Percentiles rank a stretch among this genome's conserved stretches.
Conservation (phyloP, 2,329 filamentous ascomycete species). For the Trichoderma koningii region DNA sequence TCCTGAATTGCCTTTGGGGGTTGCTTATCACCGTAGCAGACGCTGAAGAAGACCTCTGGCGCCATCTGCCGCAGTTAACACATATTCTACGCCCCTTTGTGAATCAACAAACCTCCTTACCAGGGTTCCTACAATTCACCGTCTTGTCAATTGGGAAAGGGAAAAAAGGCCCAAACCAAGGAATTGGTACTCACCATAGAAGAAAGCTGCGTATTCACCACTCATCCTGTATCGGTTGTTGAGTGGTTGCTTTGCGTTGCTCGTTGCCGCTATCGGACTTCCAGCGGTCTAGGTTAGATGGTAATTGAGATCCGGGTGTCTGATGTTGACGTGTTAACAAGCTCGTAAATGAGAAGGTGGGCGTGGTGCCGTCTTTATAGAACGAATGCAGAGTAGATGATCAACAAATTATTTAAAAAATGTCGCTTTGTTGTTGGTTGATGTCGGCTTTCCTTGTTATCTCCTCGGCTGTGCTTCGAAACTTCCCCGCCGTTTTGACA, state of each 20-base stretch:
- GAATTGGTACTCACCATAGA: conserved; percentile 51
- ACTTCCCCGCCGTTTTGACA: conserved; percentile 12
- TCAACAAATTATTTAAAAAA: background rate
- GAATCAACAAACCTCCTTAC: background rate
- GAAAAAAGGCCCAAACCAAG: background rate
- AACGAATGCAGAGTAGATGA: background rate
- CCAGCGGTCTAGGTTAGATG: conserved; percentile 1
- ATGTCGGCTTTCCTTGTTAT: background rate
- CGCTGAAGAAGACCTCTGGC: conserved; percentile 80
- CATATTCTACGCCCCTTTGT: background rate
- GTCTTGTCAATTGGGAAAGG: background rate
- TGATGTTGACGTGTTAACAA: background rate
- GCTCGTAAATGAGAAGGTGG: background rate
- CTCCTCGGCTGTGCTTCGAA: conserved; percentile 12
- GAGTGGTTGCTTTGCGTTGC: background rate
- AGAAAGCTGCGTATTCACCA: conserved; percentile 53
- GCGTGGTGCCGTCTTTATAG: background rate
- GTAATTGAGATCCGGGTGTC: no score
- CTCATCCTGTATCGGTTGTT: conserved; percentile 40
- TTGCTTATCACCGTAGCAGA: conserved; percentile 66
- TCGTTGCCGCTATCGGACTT: background rate
- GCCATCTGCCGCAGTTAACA: conserved; percentile 62
- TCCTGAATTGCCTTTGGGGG: conserved; percentile 53
- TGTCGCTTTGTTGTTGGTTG: background rate
- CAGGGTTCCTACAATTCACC: conserved; percentile 9